phyloP scores from a whole-genome alignment of 495 filamentous ascomycete genomes.

The Hypoxylon fuscum region DNA sequence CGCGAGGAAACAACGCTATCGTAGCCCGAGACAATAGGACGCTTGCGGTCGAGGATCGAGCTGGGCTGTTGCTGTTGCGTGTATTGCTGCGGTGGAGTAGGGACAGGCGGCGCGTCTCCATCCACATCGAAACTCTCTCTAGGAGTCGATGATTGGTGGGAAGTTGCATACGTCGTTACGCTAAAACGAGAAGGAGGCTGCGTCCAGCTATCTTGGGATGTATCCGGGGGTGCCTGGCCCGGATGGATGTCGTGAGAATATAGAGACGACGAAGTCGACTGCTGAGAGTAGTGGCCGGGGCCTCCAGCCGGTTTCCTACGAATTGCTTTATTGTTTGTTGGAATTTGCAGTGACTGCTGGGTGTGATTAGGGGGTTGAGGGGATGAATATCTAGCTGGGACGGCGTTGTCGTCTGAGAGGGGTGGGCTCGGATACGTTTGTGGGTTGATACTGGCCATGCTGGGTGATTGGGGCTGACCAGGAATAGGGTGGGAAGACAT shows the following conservation, averaged over 20 bases:
- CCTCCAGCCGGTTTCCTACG: conserved; percentile 52
- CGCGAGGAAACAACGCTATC: conserved; percentile 16
- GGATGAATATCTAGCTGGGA: conserved; percentile 14
- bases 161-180: conserved; percentile 73
- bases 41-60: conserved; percentile 51
- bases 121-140: conserved; percentile 62
- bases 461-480: conserved; percentile 26
- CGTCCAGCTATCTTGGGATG: conserved; percentile 45
- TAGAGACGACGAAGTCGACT: conserved; percentile 49
- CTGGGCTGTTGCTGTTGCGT: conserved; percentile 29
- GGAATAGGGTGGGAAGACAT: neutral
- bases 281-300: conserved; percentile 41
- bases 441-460: conserved; percentile 21
- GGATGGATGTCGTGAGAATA: conserved; percentile 44
- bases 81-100: conserved; percentile 40
- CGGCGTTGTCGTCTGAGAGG: conserved; percentile 40
- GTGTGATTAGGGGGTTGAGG: conserved; percentile 9
- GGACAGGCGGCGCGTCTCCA: conserved; percentile 49
- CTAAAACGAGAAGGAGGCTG: conserved; percentile 77
- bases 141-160: conserved; percentile 62
- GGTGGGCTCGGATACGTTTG: conserved; percentile 50
- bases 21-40: conserved; percentile 42
- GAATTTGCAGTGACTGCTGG: conserved; percentile 36
- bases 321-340: conserved; percentile 43
- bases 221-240: conserved; percentile 21